A percentile compares a stretch with the other conserved stretches of the same genome.
phyloP scores from a whole-genome alignment of 129 eudicot species.

The Scalesia atractyloides region DNA sequence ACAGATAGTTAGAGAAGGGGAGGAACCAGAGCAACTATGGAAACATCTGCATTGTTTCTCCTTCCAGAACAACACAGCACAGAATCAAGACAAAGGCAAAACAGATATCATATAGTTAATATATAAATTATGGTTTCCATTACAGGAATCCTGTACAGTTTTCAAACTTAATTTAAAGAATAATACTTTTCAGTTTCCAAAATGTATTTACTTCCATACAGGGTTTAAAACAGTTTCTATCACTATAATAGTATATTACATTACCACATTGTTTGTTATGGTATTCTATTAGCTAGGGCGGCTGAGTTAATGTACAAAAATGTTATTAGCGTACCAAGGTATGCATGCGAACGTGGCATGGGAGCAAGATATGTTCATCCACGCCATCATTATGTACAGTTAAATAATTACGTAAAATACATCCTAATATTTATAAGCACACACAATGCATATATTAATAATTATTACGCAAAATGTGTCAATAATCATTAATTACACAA shows the following conservation, averaged over 20 bases:
- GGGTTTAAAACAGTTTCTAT: not conserved
- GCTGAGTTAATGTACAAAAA: too few relatives aligned
- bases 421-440: too few relatives aligned
- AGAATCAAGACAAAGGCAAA: slow-evolving; percentile 16
- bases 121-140: slow-evolving; percentile 16
- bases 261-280: too few relatives aligned
- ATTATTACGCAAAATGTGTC: too few relatives aligned
- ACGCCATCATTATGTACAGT: too few relatives aligned
- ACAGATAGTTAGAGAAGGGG: slow-evolving; percentile 44
- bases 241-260: not conserved
- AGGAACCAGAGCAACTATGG: slow-evolving; percentile 44
- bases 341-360: too few relatives aligned
- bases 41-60: slow-evolving; percentile 45
- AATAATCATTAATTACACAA: too few relatives aligned
- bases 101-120: not conserved
- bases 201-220: slow-evolving; percentile 25
- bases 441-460: too few relatives aligned
- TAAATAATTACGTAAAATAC: too few relatives aligned
- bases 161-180: slow-evolving; percentile 27
- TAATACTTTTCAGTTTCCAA: slow-evolving; percentile 9
- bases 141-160: slow-evolving; percentile 37
- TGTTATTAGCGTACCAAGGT: too few relatives aligned
- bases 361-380: too few relatives aligned
- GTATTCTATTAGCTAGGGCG: too few relatives aligned
- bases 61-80: slow-evolving; percentile 40